Base-by-base conservation (phyloP, 2,329 filamentous ascomycete species). In the Escovopsis weberi region DNA sequence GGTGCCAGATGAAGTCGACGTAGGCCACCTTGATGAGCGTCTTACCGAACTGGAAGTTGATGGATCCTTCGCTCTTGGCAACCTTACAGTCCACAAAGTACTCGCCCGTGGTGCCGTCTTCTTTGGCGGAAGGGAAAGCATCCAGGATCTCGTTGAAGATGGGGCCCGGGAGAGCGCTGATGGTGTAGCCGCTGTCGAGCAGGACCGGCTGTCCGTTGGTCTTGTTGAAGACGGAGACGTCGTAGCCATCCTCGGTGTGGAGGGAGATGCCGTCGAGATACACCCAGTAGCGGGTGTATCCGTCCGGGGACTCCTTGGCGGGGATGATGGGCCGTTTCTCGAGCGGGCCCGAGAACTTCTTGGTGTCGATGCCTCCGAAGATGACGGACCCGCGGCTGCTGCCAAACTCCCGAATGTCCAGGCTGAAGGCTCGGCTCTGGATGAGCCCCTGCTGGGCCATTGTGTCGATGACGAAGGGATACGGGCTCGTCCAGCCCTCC, bases 171-270 rank as follows among this genome's bases (percentile, higher is more conserved):
- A 86, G 68, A 47, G 80, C 75, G 57, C 74, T 80, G 43, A 83
- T 63, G 36, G 75, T 81, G 47, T 75, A 80, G 44, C 82, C 82
- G 12, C 75, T 79, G 59, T 83, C 79, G 26, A 83, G 67, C 26
- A 80, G 67, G 12, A 74, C 72, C 19, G 67, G 57, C 33, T 68
- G 55, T 38, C 52, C 52, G 37, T 57, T 58, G 42, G 51, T 47
- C 45, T 58, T 48, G 43, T 54, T 48, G 40, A 78, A 68, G 28
- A 74, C 67, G 26, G 66, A 58, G 8, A 66, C 50, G 12, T 66
- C 59, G 34, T 60, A 61, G 34, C 55, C 56, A 34, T 60, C 56
- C 26, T 51, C 49, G 33, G 54, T 56, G 42, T 51, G 60, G 43
- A 62, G 43, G 43, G 52, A 55, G 18, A 69, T 51, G 4, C 57